These are phyloP conservation scores for Syzygium jambos DNA, from an alignment of 345 rosid species.

Conservation along the genomic window DNA sequence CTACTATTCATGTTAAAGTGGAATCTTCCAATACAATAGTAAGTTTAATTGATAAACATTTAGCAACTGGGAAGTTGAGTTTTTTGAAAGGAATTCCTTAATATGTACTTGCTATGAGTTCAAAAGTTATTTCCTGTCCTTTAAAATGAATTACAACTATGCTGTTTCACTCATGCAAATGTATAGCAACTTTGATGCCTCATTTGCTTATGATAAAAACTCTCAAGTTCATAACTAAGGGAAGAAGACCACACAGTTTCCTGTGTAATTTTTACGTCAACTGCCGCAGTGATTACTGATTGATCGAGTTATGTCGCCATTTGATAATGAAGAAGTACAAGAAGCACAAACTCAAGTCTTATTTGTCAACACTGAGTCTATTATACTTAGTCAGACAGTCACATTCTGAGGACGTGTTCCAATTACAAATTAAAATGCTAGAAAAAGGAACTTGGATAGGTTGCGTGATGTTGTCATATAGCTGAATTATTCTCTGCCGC, in stretches of 20 bases:
- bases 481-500: neutral
- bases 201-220: neutral
- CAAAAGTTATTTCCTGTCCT: neutral
- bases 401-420: neutral
- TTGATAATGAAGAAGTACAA: neutral
- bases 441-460: neutral
- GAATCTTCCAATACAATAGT: neutral
- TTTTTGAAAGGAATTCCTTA: neutral
- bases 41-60: neutral
- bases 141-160: neutral
- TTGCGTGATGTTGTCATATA: neutral
- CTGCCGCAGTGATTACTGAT: neutral
- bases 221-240: neutral
- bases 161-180: neutral
- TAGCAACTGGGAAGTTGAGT: neutral
- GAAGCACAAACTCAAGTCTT: neutral
- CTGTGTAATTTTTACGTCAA: neutral
- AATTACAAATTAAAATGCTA: neutral
- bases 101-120: neutral
- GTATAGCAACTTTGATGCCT: neutral
- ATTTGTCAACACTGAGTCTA: neutral
- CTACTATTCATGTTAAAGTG: neutral
- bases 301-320: neutral
- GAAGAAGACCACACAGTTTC: neutral
- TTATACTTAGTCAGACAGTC: neutral